These are phyloP conservation scores for Luvunga scandens DNA, from an alignment of 345 rosid genomes.

Conservation along the genomic window DNA sequence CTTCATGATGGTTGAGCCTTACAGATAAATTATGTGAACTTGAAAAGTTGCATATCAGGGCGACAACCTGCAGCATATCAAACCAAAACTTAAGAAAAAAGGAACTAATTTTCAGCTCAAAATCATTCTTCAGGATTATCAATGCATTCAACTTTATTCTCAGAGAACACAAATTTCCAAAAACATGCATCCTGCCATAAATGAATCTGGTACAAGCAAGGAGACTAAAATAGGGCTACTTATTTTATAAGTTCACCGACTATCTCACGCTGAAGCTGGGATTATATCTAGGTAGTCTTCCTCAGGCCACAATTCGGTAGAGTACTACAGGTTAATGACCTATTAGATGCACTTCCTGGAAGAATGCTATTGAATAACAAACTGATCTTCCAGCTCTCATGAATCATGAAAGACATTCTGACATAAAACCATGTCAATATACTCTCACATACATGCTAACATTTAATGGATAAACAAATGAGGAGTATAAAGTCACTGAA, in stretches of 20 bases:
- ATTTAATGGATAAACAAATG: neutral
- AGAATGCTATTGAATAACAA: neutral
- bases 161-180: neutral
- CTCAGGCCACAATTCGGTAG: neutral
- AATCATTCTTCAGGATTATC: neutral
- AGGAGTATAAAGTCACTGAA: neutral
- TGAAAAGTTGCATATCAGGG: slow-evolving; percentile 86
- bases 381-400: neutral
- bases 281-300: neutral
- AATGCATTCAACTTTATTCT: neutral
- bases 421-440: neutral
- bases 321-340: neutral
- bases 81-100: neutral
- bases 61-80: slow-evolving; percentile 66
- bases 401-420: neutral
- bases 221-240: neutral
- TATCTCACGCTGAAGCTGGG: neutral
- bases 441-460: neutral
- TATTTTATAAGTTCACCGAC: neutral
- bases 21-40: slow-evolving; percentile 48
- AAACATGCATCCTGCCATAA: neutral
- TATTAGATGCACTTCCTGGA: neutral
- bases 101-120: neutral
- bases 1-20: slow-evolving; percentile 80
- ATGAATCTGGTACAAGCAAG: neutral